Conservation (phyloP, 1,284 basidiomycete genomes). For the Tremellales sp. region DNA sequence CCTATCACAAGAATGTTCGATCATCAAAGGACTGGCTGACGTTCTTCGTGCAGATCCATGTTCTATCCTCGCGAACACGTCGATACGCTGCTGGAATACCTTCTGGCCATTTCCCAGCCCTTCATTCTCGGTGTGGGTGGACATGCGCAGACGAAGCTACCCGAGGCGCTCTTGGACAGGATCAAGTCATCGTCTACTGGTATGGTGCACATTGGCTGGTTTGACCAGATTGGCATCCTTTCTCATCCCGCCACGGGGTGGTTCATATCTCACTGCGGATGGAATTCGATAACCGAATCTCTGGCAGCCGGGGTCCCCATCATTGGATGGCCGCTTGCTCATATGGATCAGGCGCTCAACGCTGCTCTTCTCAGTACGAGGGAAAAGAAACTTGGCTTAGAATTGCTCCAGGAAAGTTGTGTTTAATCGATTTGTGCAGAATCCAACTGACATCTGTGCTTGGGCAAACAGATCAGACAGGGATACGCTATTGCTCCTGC, state of each 20-base stretch:
- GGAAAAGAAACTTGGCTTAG: background rate
- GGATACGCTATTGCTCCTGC: background rate
- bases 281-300: constrained; percentile 3
- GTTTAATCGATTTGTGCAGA: too few species aligned
- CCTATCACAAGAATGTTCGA: too few species aligned
- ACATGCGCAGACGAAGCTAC: too few species aligned
- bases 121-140: too few species aligned
- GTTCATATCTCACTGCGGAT: constrained; percentile 4
- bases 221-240: background rate
- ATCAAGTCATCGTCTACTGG: too few species aligned
- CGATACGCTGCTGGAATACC: too few species aligned
- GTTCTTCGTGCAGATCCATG: too few species aligned
- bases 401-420: background rate
- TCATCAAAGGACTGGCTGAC: too few species aligned
- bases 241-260: constrained; percentile 3
- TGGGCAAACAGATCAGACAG: background rate
- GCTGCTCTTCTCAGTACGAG: background rate
- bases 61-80: too few species aligned
- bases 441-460: background rate
- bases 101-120: too few species aligned
- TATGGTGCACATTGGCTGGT: too few species aligned
- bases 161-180: too few species aligned
- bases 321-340: constrained; percentile 5
- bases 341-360: constrained; percentile 1
- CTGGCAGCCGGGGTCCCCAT: constrained; percentile 3